Base-by-base conservation (phyloP, 805 yeast species). In the Sugiyamaella americana region DNA sequence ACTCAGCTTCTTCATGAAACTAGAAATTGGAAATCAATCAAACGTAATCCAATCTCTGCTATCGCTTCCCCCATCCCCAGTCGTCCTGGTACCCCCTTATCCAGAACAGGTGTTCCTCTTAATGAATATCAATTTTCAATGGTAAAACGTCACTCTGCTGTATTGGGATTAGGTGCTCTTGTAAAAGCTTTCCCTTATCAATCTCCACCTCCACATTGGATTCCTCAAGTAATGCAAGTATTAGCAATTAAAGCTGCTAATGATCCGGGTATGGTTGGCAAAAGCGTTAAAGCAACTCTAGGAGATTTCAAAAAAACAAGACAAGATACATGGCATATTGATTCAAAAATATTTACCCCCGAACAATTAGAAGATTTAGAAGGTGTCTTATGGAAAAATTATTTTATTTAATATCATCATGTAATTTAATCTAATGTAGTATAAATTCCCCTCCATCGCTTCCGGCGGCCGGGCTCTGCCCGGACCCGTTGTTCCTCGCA, bases 321-420 rank as follows among this genome's bases (percentile, higher is more conserved):
- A 54, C 94, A 89, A 49, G 98, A 91, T 58, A 87, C 97, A 0
- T 91, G 98, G 98, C 95, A 86, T 58, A 77, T 87, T 49, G 98
- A 91, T 61, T 75, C 84, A 50, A 72, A 72, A 54, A 78, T 75
- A 11, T 93, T 91, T 62, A 78, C 80, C 5, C 78, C 74, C 41
- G 86, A 82, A 3, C 94, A 91, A 64, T 70, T 88, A 43, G 93
- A 87, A 59, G 96, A 87, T 61, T 68, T 91, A 39, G 98, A 91
- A 63, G 98, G 98, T 37, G 96, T 91, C 3, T 66, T 89, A 22
- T 84, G 95, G 85, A 84, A 85, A 62, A 86, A 95, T 61, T 91
- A 93, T 61, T 89, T 87, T 64, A 87, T 91, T 5, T 87, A 68
- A 11, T 5, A 5, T 21, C n/a, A 16, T 11, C 18, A 18, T 4